Evolutionary conservation across 768 basidiomycete genomes (phyloP), one percentile per base, ranked within the genome.

Genomic region (Termitomyces heimii): DNA sequence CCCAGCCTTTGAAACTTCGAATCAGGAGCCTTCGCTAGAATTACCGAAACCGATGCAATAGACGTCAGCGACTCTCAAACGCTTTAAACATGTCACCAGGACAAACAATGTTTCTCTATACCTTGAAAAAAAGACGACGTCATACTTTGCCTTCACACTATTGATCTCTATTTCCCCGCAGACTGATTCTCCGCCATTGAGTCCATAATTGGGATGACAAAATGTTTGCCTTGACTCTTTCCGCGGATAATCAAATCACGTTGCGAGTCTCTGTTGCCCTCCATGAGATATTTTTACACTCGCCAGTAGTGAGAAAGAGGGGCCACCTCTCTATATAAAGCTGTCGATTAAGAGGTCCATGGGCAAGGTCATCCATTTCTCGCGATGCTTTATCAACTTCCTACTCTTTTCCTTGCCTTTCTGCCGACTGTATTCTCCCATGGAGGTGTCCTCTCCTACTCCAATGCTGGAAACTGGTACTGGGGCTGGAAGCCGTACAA

Each of bases 361-460:
- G 22, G 31, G 37, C 31, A 2, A 40, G 35, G 26, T 34, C 18
- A 8, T n/a, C 16, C 42, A 32, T 20, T 43, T 42, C 31, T 55
- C 22, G 18, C 31, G 31, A 73, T 73, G 72, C 60, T 72, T 49
- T 61, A 61, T 53, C 61, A 70, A 53, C 63, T 69, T 48, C 63
- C 70, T 45, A 62, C 68, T 40, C 67, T 71, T 58, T 55, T 73
- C 24, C 66, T 66, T 34, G 57, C 75, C 26, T 59, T 61, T 40
- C 68, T 71, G 12, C 66, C 68, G 29, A 55, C 60, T 6, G 75
- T 63, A 14, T 60, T 70, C 32, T 76, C 75, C 6, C 77, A 79
- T 58, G 77, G 77, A 43, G 77, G 77, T 55, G 77, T 79, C 12
- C 62, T 78, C 34, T 65, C 69, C n/a, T 77, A 77, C 66, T 63